phyloP scores from a whole-genome alignment of 2,329 filamentous ascomycete species.

The Cladosporium sp. region DNA sequence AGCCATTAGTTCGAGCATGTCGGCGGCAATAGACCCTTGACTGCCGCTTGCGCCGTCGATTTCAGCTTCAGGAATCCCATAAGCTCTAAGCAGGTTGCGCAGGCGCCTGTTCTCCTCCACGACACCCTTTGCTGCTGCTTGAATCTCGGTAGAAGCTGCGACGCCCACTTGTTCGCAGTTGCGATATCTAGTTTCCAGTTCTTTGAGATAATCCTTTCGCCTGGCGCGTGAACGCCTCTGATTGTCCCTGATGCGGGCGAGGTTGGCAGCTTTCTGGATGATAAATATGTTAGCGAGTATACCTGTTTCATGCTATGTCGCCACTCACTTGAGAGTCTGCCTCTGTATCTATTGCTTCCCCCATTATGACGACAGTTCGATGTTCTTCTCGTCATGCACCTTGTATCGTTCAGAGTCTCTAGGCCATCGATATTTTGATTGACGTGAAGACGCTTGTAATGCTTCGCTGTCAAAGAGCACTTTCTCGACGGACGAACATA shows the following conservation, averaged over 20 bases:
- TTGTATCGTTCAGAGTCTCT: no score
- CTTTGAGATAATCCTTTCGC: constrained; percentile 67
- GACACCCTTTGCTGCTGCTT: constrained; percentile 64
- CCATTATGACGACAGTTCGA: background rate
- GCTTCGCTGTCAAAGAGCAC: no score
- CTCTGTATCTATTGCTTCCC: background rate
- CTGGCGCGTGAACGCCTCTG: constrained; percentile 71
- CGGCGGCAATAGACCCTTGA: constrained; percentile 12
- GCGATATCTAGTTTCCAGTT: constrained; percentile 62
- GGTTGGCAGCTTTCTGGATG: constrained; percentile 33
- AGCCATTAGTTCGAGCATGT: constrained; percentile 16
- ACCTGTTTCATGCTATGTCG: no score
- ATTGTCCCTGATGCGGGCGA: constrained; percentile 68
- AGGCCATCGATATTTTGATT: no score
- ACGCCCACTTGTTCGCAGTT: constrained; percentile 62
- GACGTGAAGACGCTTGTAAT: no score
- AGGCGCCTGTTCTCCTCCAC: constrained; percentile 66
- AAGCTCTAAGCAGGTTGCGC: constrained; percentile 53
- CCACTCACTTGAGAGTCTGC: background rate
- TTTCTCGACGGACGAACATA: background rate
- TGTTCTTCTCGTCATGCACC: no score
- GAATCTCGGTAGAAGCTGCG: constrained; percentile 67
- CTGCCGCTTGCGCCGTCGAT: constrained; percentile 32
- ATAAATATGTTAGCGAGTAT: background rate
- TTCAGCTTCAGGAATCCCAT: constrained; percentile 55